phyloP scores from a whole-genome alignment of 73 alveolate genomes.

The Halteria grandinella region DNA sequence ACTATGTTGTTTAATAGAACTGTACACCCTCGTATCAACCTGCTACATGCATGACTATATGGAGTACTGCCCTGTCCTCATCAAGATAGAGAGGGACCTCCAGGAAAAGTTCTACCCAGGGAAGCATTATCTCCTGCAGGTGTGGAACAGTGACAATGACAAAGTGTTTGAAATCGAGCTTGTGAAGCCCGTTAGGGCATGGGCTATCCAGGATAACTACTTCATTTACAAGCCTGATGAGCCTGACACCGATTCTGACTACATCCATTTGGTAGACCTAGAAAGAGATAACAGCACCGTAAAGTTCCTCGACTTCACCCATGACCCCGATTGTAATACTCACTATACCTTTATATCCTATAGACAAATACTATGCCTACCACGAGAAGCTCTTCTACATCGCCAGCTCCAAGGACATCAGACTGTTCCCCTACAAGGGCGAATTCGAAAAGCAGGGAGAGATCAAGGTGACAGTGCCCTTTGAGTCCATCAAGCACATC shows the following conservation, averaged over 20 bases:
- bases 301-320: slow-evolving; percentile 1
- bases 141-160: slow-evolving; percentile 25
- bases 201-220: slow-evolving; percentile 13
- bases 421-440: neutral
- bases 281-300: slow-evolving; percentile 11
- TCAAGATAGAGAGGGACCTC: neutral
- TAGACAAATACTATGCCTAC: slow-evolving; percentile 22
- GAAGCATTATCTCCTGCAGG: slow-evolving; percentile 13
- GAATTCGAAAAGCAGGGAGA: slow-evolving; percentile 13
- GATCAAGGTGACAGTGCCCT: neutral
- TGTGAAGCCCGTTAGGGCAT: neutral
- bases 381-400: slow-evolving; percentile 4
- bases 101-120: slow-evolving; percentile 18
- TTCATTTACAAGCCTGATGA: slow-evolving; percentile 14
- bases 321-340: slow-evolving; percentile 31
- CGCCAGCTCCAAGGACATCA: neutral
- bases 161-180: slow-evolving; percentile 10
- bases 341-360: neutral
- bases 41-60: slow-evolving; percentile 14
- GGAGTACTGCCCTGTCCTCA: slow-evolving; percentile 43
- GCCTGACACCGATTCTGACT: slow-evolving; percentile 19
- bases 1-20: no score
- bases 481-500: neutral
- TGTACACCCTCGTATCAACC: neutral
- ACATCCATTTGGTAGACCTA: slow-evolving; percentile 18